phyloP scores from a whole-genome alignment of 345 rosid species.

The Arabidopsis arenosa region DNA sequence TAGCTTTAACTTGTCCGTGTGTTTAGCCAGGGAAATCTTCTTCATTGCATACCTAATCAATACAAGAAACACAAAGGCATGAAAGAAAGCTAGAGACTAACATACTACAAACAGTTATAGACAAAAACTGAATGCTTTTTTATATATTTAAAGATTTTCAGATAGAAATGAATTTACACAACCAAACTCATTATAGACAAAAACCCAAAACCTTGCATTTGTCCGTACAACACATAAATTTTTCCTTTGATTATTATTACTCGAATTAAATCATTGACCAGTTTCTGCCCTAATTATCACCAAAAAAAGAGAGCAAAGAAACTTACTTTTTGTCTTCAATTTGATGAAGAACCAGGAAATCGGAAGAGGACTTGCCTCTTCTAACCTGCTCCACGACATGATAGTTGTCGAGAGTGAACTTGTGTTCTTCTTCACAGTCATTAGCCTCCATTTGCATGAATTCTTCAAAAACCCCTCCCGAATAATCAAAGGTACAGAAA shows the following conservation, averaged over 20 bases:
- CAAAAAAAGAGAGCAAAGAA: not conserved
- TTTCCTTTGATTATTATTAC: not conserved
- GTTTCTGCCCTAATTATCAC: slow-evolving; percentile 13
- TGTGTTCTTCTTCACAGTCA: slow-evolving; percentile 35
- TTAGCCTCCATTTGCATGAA: slow-evolving; percentile 38
- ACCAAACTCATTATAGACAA: slow-evolving; percentile 26
- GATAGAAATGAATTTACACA: slow-evolving; percentile 27
- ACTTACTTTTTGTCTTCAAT: slow-evolving; percentile 71
- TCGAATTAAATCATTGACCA: slow-evolving; percentile 3
- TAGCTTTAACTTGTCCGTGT: slow-evolving; percentile 85
- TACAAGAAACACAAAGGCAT: slow-evolving; percentile 28
- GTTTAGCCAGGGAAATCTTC: slow-evolving; percentile 87
- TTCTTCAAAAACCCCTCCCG: slow-evolving; percentile 9
- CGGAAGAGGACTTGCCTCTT: slow-evolving; percentile 82
- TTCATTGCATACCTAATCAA: slow-evolving; percentile 86
- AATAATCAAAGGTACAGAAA: slow-evolving; percentile 22
- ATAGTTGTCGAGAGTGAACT: slow-evolving; percentile 78
- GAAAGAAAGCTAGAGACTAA: slow-evolving; percentile 22
- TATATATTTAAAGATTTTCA: not conserved
- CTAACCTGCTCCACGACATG: slow-evolving; percentile 87
- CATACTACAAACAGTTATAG: slow-evolving; percentile 3
- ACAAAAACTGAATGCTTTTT: not conserved
- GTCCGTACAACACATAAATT: not conserved
- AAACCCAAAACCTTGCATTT: slow-evolving; percentile 8
- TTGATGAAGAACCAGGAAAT: slow-evolving; percentile 85